Base-by-base conservation (phyloP, 2,329 filamentous ascomycete species). In the Monascus ruber region DNA sequence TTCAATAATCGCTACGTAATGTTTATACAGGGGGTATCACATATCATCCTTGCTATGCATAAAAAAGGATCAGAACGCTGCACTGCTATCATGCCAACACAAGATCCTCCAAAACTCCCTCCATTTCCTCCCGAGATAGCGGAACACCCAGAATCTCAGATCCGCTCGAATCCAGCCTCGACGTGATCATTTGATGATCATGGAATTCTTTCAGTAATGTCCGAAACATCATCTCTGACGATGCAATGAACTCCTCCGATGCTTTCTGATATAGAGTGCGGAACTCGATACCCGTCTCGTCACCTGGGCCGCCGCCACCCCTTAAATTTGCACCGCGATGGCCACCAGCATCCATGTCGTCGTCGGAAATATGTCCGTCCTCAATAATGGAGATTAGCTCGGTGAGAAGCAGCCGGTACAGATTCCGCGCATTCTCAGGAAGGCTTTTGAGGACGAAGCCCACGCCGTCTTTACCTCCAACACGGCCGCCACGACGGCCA, bases 201-300 rank as follows among this genome's bases (percentile, higher is more conserved):
- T 95, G 86, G 60, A 98, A 91, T 74, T 98, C 91, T 65, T 96
- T 96, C 46, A 98, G 64, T 56, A 98, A 61, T 25, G 88, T 94
- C 44, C 91, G 75, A 66, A 96, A 96, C 45, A 85, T 87, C 75
- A 96, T 87, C 66, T 96, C 91, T 43, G 84, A 94, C 51, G 85
- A 91, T 60, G 89, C 95, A 36, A 98, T 91, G 60, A 98, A 96
- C 56, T 94, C 87, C 63, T 95, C 88, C 4, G 89, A 83, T 2
- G 91, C 88, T 66, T 94, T 95, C 58, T 94, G 87, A 56, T 96
- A 98, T 47, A 98, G 63, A 50, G 86, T 81, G 24, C 86, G 74
- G 59, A 95, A 96, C 64, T 96, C 89, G 10, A 98, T 79, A 0
- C 84, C 87, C 2, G 77, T 53, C 25, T 70, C 65, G 31, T 67